Conservation (phyloP, 2,329 filamentous ascomycete genomes). For the Nothomitra cinnamomea region DNA sequence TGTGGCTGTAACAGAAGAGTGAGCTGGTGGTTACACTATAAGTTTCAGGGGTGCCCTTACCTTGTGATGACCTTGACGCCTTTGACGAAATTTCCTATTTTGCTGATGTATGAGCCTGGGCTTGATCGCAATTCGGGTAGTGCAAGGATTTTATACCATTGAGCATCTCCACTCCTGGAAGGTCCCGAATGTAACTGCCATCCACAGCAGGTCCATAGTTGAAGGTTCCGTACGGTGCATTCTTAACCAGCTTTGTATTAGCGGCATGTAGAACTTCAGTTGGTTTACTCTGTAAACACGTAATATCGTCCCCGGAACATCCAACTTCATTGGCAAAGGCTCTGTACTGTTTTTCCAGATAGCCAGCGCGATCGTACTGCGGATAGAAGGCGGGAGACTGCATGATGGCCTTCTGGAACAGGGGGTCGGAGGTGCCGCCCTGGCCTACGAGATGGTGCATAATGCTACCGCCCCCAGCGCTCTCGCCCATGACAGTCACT, state of each 20-base stretch:
- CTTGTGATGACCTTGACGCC: constrained; percentile 28
- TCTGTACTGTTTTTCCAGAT: too few relatives aligned
- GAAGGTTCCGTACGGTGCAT: constrained; percentile 25
- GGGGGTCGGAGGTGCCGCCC: constrained; percentile 16
- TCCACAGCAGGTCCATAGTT: constrained; percentile 30
- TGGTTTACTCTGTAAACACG: constrained; percentile 22
- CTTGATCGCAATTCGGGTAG: too few relatives aligned
- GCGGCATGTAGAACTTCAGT: constrained; percentile 24
- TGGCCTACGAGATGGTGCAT: constrained; percentile 38
- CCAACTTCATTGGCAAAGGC: too few relatives aligned
- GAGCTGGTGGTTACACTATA: not conserved
- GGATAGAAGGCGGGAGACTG: constrained; percentile 20
- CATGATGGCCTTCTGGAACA: constrained; percentile 24
- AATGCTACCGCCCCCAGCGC: constrained; percentile 35
- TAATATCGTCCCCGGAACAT: too few relatives aligned
- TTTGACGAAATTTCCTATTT: constrained; percentile 25
- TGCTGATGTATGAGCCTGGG: too few relatives aligned
- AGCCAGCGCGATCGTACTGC: constrained; percentile 20
- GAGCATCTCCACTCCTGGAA: constrained; percentile 29
- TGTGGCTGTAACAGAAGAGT: not conserved
- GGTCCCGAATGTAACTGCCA: constrained; percentile 28
- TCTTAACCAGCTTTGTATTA: constrained; percentile 26
- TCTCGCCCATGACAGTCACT: constrained; percentile 35
- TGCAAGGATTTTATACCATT: constrained; percentile 8
- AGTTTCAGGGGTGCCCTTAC: constrained; percentile 26